Conservation (phyloP, 306 rosid species). For the Quercus ilex region DNA sequence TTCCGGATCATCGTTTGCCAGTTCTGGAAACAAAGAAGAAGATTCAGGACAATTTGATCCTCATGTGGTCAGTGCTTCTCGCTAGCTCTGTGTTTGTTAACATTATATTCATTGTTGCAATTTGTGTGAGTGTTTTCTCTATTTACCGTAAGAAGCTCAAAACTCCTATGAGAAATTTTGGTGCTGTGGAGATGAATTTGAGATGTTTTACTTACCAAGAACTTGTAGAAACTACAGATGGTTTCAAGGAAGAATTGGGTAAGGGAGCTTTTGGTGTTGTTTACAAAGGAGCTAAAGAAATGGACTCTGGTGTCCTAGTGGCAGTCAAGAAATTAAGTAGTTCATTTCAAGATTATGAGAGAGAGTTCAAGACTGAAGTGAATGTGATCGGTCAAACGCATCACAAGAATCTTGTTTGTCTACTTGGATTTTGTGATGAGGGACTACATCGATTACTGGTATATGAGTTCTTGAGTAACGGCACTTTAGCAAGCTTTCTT, state of each 20-base stretch:
- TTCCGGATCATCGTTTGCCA: neutral
- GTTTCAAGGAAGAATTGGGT: conserved; percentile 28
- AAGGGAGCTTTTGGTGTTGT: conserved; percentile 35
- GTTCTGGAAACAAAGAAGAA: conserved; percentile 24
- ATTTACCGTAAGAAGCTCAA: conserved; percentile 17
- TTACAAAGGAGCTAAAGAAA: neutral
- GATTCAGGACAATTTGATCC: conserved; percentile 15
- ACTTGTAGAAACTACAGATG: conserved; percentile 37
- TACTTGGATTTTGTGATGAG: conserved; percentile 13
- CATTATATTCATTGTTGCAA: neutral
- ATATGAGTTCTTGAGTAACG: conserved; percentile 19
- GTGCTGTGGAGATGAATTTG: conserved; percentile 13
- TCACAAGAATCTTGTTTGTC: neutral
- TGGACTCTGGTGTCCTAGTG: neutral
- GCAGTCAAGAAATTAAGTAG: conserved; percentile 49
- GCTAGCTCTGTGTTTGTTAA: conserved; percentile 43
- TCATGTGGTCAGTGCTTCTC: conserved; percentile 34
- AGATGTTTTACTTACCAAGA: conserved; percentile 2
- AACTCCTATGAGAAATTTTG: neutral
- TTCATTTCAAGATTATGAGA: conserved; percentile 27
- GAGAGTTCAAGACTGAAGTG: conserved; percentile 23
- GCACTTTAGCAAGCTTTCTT: conserved; percentile 15
- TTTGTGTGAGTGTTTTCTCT: conserved; percentile 12
- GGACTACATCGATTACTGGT: neutral
- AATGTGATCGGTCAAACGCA: neutral